Evolutionary conservation across 2,329 filamentous ascomycete species (phyloP), one percentile per base, ranked within the genome.

Genomic region (Cytospora chrysosperma): DNA sequence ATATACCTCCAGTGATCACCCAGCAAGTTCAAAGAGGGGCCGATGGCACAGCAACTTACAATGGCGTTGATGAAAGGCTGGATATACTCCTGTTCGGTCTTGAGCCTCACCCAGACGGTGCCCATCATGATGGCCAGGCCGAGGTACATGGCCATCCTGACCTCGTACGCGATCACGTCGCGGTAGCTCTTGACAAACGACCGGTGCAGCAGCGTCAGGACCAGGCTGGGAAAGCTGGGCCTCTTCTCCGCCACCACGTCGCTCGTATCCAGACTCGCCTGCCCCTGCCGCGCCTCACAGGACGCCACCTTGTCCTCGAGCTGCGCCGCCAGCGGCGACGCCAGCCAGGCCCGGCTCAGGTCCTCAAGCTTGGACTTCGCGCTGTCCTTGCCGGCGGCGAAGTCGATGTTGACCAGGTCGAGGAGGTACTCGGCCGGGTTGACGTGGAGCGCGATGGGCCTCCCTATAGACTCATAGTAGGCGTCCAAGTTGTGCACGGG

Each of bases 91-190:
- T 96, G 92, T 0, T 81, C 78, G 0, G 88, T 81, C 4, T 82
- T 77, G 3, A 96, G 80, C 7, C 92, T 86, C 17, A 96, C 78
- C 88, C 91, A 96, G 15, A 96, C 90, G 0, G 92, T 96, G 6
- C 92, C 92, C 88, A 94, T 93, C 85, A 95, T 88, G 69, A 95
- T 85, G 1, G 91, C 91, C 19, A 96, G 81, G 0, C 86, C 85
- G 69, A 88, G 81, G 74, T 96, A 95, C 91, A 96, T 96, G 49
- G 84, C 88, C 50, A 95, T 81, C 4, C 92, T 86, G 68, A 95
- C 92, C 0, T 89, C 90, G 71, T 96, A 96, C 0, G 88, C 91
- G 58, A 96, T 86, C 8, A 96, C 82, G 72, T 96, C 92, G 28
- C 92, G 87, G 74, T 93, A 91, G 54, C 87, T 89, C 77, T 96